Conservation (phyloP, 495 filamentous ascomycete species). For the Penicillium canescens region DNA sequence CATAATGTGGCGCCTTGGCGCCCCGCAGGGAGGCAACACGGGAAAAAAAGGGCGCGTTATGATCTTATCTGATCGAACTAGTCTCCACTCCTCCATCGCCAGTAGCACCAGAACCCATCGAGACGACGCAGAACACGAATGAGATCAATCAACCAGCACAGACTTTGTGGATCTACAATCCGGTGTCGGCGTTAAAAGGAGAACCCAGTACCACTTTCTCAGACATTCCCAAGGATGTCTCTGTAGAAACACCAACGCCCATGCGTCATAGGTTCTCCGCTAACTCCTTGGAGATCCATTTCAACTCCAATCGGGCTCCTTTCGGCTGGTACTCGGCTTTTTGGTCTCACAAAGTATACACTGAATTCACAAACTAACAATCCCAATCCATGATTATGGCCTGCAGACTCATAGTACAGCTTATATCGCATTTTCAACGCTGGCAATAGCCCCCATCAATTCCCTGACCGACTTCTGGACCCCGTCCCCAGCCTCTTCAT, state of each 20-base stretch:
- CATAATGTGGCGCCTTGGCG: constrained; percentile 7
- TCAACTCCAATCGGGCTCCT: not conserved
- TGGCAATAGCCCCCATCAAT: constrained; percentile 48
- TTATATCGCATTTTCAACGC: constrained; percentile 42
- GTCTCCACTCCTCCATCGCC: constrained; percentile 21
- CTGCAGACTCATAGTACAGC: not conserved
- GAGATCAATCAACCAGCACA: not conserved
- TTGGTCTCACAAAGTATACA: not conserved
- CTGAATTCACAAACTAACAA: not conserved
- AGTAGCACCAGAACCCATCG: constrained; percentile 4
- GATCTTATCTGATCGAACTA: constrained; percentile 33
- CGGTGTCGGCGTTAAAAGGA: constrained; percentile 16
- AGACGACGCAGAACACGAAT: constrained; percentile 16
- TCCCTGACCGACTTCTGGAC: constrained; percentile 48
- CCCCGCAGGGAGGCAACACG: constrained; percentile 8
- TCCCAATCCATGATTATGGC: not conserved
- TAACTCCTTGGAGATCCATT: not conserved
- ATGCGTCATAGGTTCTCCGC: not conserved
- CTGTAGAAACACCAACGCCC: not conserved
- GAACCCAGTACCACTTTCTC: not conserved
- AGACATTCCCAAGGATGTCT: not conserved
- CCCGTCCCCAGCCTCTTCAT: constrained; percentile 48
- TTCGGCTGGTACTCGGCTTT: not conserved
- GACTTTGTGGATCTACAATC: constrained; percentile 10
- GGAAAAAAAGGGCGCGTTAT: constrained; percentile 12